phyloP scores from a whole-genome alignment of 148 eudicot genomes.

The Persicaria tinctoria region DNA sequence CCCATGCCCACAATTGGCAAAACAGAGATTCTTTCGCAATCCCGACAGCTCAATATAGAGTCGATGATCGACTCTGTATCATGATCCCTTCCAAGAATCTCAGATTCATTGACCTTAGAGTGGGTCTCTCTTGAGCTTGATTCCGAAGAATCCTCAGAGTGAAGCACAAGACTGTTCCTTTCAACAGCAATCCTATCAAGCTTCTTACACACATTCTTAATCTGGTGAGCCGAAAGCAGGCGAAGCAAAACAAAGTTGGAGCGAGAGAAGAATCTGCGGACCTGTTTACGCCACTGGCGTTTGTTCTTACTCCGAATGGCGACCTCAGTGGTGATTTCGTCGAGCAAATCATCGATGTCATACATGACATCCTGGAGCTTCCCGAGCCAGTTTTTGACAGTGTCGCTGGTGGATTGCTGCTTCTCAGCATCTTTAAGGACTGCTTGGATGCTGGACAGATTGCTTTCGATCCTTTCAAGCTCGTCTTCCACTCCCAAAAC shows the following conservation, averaged over 20 bases:
- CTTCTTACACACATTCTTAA: neutral
- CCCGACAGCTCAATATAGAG: neutral
- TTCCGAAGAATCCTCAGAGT: neutral
- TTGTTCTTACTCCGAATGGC: neutral
- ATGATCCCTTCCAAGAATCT: constrained; percentile 21
- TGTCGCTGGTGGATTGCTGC: constrained; percentile 7
- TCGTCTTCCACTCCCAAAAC: neutral
- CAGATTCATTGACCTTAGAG: neutral
- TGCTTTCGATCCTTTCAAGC: constrained; percentile 14
- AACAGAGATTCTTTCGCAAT: neutral
- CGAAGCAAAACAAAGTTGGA: neutral
- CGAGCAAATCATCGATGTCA: constrained; percentile 19
- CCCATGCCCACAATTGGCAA: constrained; percentile 17
- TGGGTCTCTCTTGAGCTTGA: neutral
- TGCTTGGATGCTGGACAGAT: constrained; percentile 14
- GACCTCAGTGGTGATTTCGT: constrained; percentile 10
- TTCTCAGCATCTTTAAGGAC: constrained; percentile 22
- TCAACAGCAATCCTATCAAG: neutral
- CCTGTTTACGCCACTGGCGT: neutral
- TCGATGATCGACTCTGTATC: constrained; percentile 9
- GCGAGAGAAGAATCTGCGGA: constrained; percentile 16
- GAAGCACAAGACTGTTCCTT: neutral
- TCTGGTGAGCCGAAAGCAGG: neutral
- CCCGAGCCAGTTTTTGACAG: constrained; percentile 11
- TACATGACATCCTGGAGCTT: constrained; percentile 20